Evolutionary conservation across 2,329 filamentous ascomycete genomes (phyloP), one percentile per base, ranked within the genome.

Genomic region (Exserohilum rostratum): DNA sequence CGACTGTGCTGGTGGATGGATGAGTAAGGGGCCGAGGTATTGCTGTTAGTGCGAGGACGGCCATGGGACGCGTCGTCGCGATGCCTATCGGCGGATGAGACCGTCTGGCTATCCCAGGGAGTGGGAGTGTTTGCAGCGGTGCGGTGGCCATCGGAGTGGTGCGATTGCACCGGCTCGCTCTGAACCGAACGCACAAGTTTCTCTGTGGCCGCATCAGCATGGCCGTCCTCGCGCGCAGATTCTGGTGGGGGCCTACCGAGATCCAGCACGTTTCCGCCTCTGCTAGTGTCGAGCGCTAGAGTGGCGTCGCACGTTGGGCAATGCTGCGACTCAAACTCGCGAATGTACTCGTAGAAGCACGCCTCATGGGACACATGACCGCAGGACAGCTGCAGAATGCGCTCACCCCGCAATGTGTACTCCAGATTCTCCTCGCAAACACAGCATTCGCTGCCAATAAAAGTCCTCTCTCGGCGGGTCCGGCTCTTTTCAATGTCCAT

Each of bases 281-380:
- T 86, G 74, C 91, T 96, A 6, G 92, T 95, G 77, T 99, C 95
- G 38, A 99, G 81, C 58, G 93, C 91, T 47, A 99, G 79, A 17
- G 95, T 92, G 61, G 93, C 90, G 80, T 96, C 90, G 77, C 95
- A 99, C 62, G 90, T 90, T 25, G 95, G 95, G 77, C 95, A 99
- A 70, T 91, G 93, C 69, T 98, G 92, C 48, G 90, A 90, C 65
- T 98, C 93, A 55, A 93, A 90, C 71, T 97, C 93, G 69, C 91
- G 90, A 67, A 99, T 96, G 73, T 96, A 97, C 77, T 99, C 95
- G 78, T 98, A 98, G 74, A 99, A 98, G 78, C 95, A 99, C 31
- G 93, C 95, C 76, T 98, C 95, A 74, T 99, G 95, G 10, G 93
- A 92, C 56, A 99, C 93, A 77, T 99, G 95, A n/a, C 88, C 86